Evolutionary conservation across 2,329 filamentous ascomycete genomes (phyloP).

Genomic region (Setomelanomma holmii): DNA sequence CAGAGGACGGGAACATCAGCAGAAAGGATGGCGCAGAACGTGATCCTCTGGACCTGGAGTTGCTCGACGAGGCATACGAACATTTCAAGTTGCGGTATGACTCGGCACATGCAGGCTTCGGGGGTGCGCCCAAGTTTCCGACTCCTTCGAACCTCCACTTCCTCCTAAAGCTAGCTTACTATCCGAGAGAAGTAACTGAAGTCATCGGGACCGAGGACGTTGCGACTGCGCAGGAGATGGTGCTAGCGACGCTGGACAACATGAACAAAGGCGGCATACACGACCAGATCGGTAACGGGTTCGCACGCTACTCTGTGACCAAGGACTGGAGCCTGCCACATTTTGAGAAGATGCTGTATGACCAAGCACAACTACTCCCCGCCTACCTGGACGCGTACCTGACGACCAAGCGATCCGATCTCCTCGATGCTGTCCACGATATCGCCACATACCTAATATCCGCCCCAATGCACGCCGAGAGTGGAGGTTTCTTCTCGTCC

Average conservation of each 20-base stretch:
- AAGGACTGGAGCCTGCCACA: slow-evolving; percentile 92
- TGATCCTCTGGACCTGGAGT: slow-evolving; percentile 83
- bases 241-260: slow-evolving; percentile 76
- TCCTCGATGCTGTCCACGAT: slow-evolving; percentile 80
- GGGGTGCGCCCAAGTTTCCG: slow-evolving; percentile 80
- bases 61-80: slow-evolving; percentile 87
- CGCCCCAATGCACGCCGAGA: slow-evolving; percentile 68
- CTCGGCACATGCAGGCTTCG: slow-evolving; percentile 66
- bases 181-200: slow-evolving; percentile 76
- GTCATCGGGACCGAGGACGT: slow-evolving; percentile 87
- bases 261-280: slow-evolving; percentile 77
- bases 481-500: slow-evolving; percentile 83
- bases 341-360: slow-evolving; percentile 96
- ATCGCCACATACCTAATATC: slow-evolving; percentile 85
- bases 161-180: slow-evolving; percentile 75
- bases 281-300: slow-evolving; percentile 79
- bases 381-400: slow-evolving; percentile 89
- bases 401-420: slow-evolving; percentile 70
- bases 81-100: slow-evolving; percentile 36
- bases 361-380: slow-evolving; percentile 84
- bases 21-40: slow-evolving; percentile 55
- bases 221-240: slow-evolving; percentile 76
- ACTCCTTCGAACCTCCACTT: slow-evolving; percentile 87
- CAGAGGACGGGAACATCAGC: slow-evolving; percentile 79
- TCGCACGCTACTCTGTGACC: slow-evolving; percentile 87